Conservation (phyloP, 2,329 filamentous ascomycete genomes). For the Zymoseptoria tritici region DNA sequence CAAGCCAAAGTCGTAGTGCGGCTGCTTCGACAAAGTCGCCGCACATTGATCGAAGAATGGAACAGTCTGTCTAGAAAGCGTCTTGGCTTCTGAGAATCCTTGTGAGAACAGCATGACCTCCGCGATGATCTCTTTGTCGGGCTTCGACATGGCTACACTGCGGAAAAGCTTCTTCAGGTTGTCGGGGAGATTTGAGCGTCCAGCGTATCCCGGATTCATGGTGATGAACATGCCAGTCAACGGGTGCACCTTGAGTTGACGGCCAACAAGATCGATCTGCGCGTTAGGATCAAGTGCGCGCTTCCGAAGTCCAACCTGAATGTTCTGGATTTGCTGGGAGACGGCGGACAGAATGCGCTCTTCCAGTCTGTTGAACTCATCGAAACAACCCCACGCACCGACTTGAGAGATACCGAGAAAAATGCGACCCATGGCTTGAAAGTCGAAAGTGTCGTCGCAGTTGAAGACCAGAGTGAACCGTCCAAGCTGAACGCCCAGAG, state of each 20-base stretch:
- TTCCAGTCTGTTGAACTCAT: conserved; percentile 98
- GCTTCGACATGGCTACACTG: conserved; percentile 99
- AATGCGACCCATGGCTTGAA: conserved; percentile 98
- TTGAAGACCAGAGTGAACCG: conserved; percentile 98
- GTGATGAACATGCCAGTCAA: conserved; percentile 99
- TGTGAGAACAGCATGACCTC: conserved; percentile 99
- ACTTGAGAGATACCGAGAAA: conserved; percentile 99
- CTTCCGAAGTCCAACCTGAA: conserved; percentile 89
- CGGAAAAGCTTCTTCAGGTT: conserved; percentile 99
- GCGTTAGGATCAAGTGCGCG: conserved; percentile 71
- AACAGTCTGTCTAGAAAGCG: conserved; percentile 88
- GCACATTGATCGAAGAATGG: conserved; percentile 96
- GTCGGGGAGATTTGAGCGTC: conserved; percentile 93
- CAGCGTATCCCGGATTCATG: conserved; percentile 99
- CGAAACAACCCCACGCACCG: conserved; percentile 98
- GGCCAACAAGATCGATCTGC: conserved; percentile 89
- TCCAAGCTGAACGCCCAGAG: conserved; percentile 88
- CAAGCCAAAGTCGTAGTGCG: conserved; percentile 97
- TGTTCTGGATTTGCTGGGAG: conserved; percentile 98
- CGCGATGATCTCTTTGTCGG: conserved; percentile 97
- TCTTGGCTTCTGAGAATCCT: conserved; percentile 93
- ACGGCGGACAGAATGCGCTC: conserved; percentile 96
- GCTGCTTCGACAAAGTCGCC: conserved; percentile 78
- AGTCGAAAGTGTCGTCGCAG: conserved; percentile 99
- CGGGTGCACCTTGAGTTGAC: conserved; percentile 78